Evolutionary conservation across 2,329 filamentous ascomycete species (phyloP), one percentile per base, ranked within the genome.

Genomic region (Zymoseptoria brevis): DNA sequence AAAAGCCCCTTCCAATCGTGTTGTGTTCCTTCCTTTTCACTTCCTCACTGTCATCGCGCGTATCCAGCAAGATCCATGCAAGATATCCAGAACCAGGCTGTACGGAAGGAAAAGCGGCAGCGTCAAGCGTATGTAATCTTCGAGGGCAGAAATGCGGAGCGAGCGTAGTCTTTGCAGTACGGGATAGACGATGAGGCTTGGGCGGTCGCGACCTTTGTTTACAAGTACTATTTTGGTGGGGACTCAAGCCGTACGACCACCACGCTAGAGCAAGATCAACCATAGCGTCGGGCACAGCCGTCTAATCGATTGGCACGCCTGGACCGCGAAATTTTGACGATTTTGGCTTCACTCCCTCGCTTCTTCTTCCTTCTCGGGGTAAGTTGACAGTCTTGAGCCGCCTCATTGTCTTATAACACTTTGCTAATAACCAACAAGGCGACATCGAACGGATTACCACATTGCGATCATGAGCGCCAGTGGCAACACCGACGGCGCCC

Each of bases 401-500:
- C 35, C 35, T 45, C 16, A 16, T 45, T 45, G 35, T 45, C 35
- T 16, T 45, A 45, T 45, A 16, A 5, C 30, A 11, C 21, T 19
- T 49, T 22, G 50, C 60, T 60, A 58, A 55, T 57, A 62, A 8
- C 45, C 35, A 16, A 45, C 13, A 45, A 45, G 35, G 35, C 35
- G 35, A 45, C 13, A n/a, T 45, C 13, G 26, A 29, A 29, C 53
- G 29, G 24, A 57, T 50, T 67, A 70, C 75, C 82, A 72, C 67
- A 94, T 94, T 90, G 84, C 88, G 75, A 79, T 83, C 73, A 89
- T 89, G 77, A 86, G 86, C 71, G 78, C 83, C 72, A 73, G 76
- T 64, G 78, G 80, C 70, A 77, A 77, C 64, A 75, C 79, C 75
- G 66, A 68, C 59, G 64, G 61, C 59, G 63, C 68, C 30, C 54